A percentile compares a stretch with the other conserved stretches of the same genome.
phyloP scores from a whole-genome alignment of 2,329 filamentous ascomycete genomes.

The Zymoseptoria pseudotritici region DNA sequence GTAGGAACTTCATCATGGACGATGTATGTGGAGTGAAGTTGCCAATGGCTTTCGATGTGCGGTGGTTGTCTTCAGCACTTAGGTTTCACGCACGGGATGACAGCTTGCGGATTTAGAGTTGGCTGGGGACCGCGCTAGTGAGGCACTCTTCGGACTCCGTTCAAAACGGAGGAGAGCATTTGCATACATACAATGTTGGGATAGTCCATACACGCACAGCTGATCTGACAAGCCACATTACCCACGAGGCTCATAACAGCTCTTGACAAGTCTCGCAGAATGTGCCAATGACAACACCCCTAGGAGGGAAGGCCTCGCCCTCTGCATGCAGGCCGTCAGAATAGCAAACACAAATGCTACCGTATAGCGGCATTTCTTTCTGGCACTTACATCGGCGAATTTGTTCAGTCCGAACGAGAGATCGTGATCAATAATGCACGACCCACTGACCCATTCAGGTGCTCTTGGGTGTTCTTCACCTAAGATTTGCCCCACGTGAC shows the following conservation, averaged over 20 bases:
- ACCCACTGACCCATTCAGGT: too few species aligned
- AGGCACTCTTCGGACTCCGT: background rate
- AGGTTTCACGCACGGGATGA: background rate
- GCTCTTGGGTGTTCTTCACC: too few species aligned
- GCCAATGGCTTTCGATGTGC: background rate
- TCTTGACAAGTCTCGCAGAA: too few species aligned
- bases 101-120: background rate
- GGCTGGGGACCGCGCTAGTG: background rate
- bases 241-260: background rate
- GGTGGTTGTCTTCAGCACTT: background rate
- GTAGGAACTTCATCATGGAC: slow-evolving; percentile 23
- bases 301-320: too few species aligned
- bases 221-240: background rate
- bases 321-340: too few species aligned
- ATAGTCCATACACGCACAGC: background rate
- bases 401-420: too few species aligned
- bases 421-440: too few species aligned
- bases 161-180: background rate
- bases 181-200: background rate
- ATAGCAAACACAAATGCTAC: too few species aligned
- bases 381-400: too few species aligned
- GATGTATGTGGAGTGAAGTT: background rate
- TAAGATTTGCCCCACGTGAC: too few species aligned
- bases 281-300: too few species aligned
- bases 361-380: too few species aligned